Percentiles rank a stretch among this genome's conserved stretches.
Conservation (phyloP, 176 grass and related monocot species). For the Microstegium vimineum region DNA sequence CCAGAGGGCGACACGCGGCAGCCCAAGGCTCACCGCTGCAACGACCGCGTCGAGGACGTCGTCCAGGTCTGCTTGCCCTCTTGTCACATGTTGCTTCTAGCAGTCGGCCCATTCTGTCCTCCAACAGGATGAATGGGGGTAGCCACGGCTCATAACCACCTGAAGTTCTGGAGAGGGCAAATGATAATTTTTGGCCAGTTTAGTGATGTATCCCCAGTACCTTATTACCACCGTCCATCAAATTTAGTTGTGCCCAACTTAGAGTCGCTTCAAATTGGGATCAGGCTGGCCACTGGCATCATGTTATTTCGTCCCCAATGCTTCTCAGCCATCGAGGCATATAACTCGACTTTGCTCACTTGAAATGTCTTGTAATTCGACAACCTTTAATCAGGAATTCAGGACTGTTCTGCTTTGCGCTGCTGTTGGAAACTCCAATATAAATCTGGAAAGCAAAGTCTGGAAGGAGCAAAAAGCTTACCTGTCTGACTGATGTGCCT, state of each 20-base stretch:
- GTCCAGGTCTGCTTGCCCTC: constrained; percentile 48
- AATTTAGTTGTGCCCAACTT: not conserved
- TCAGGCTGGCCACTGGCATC: not conserved
- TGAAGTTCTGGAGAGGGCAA: not conserved
- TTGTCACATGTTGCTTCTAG: not conserved
- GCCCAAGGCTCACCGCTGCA: constrained; percentile 85
- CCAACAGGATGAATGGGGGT: not conserved
- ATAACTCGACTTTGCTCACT: not conserved
- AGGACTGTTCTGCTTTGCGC: not conserved
- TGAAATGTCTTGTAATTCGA: not conserved
- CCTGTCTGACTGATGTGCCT: not conserved
- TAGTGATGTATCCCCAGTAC: not conserved
- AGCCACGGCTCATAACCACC: not conserved
- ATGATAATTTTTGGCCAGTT: not conserved
- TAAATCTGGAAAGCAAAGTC: not conserved
- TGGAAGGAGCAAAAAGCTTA: not conserved
- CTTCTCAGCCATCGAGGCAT: not conserved
- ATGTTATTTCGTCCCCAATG: not conserved
- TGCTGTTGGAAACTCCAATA: not conserved
- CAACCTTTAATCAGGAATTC: not conserved
- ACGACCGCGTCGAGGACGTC: constrained; percentile 83
- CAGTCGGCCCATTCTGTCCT: not conserved
- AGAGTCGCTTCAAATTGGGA: not conserved
- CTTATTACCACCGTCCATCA: not conserved
- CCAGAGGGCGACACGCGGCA: constrained; percentile 83